Evolutionary conservation across 257 asterid genomes (phyloP), one percentile per base, ranked within the genome.

Genomic region (Leonotis leonurus): DNA sequence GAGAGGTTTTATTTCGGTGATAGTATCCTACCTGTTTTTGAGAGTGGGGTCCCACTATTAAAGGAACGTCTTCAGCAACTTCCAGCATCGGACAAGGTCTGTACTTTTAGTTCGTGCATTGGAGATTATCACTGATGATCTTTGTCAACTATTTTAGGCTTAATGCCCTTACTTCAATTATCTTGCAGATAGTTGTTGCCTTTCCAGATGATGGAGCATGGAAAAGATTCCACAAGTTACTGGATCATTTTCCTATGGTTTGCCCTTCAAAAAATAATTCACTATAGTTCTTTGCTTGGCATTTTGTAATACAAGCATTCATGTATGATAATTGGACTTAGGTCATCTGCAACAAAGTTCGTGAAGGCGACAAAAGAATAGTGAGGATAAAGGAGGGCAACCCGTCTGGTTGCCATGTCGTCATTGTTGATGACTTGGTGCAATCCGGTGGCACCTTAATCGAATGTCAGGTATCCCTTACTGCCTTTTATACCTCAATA

Each of bases 171-270:
- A 35, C 36, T 66, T 37, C 40, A 44, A 20, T 58, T 29, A 40
- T 54, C 64, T 12, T 36, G 53, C 89, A 90, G 98, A 90, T 90
- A 62, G 88, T 85, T 51, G 73, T 90, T 71, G 98, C 96, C n/a
- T 90, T 88, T 69, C 98, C 96, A 1, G 98, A 90, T 77, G 98
- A 90, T 84, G 98, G 98, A 58, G 98, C 98, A 68, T 90, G 98
- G 98, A 90, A 90, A 78, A 77, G 98, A 69, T 90, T 90, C 85
- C 94, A 90, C 86, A 90, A 90, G 84, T 74, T 68, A 69, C 68
- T 90, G 27, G 89, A 76, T 74, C 79, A 90, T 71, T 88, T 73
- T 62, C 95, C 96, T 51, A 81, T 66, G 83, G 98, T 90, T 73
- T 41, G 80, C 73, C 57, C 54, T 37, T 30, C 51, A 29, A 21